A percentile compares a stretch with the other conserved stretches of the same genome.
Conservation (phyloP, 768 basidiomycete genomes). For the Polyporus arcularius region DNA sequence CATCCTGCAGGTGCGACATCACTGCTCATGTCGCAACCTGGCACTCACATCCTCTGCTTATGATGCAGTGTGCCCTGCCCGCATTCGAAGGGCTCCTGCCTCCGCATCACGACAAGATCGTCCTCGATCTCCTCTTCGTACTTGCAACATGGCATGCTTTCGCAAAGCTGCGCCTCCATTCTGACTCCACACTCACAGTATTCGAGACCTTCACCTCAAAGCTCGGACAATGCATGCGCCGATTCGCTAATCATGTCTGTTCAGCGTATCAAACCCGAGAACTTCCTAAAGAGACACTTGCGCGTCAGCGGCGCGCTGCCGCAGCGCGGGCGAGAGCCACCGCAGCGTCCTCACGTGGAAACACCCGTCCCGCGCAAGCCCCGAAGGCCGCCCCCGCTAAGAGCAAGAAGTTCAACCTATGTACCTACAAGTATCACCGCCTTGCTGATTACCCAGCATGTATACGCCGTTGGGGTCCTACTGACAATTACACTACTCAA, state of each 20-base stretch:
- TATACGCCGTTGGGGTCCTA: slow-evolving; percentile 23
- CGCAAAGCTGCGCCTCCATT: slow-evolving; percentile 43
- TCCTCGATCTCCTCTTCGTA: slow-evolving; percentile 37
- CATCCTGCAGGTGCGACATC: slow-evolving; percentile 23
- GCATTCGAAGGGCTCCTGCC: slow-evolving; percentile 34
- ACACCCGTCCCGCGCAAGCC: too few relatives aligned
- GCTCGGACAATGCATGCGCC: slow-evolving; percentile 34
- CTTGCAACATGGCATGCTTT: slow-evolving; percentile 39
- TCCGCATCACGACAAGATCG: slow-evolving; percentile 14
- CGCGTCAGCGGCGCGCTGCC: too few relatives aligned
- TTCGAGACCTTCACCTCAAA: slow-evolving; percentile 27
- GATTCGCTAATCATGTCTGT: slow-evolving; percentile 34
- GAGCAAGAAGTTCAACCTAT: slow-evolving; percentile 19
- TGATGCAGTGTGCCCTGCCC: slow-evolving; percentile 12
- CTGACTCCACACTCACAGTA: slow-evolving; percentile 31
- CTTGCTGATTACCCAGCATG: slow-evolving; percentile 20
- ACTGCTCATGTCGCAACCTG: neutral
- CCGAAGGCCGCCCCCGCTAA: neutral
- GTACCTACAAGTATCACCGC: slow-evolving; percentile 30
- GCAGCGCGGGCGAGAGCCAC: neutral
- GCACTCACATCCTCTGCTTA: too few relatives aligned
- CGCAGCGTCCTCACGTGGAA: neutral
- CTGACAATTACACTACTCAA: slow-evolving; percentile 27
- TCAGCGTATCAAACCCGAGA: too few relatives aligned
- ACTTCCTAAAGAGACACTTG: too few relatives aligned